Evolutionary conservation across 306 rosid genomes (phyloP), one percentile per base, ranked within the genome.

Genomic region (Acacia acuminata): DNA sequence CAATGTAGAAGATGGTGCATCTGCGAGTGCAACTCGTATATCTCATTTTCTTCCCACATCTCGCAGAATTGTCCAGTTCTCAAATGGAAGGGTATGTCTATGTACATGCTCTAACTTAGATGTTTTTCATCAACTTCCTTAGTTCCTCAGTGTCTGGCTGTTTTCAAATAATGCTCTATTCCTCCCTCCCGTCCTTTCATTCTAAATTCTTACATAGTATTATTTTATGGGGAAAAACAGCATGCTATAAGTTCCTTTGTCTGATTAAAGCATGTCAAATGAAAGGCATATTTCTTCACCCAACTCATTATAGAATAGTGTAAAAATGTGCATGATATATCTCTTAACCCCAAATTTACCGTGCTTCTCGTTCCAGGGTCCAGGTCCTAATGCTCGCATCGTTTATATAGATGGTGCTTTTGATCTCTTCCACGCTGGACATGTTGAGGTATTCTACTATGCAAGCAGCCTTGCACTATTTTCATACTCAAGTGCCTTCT

Each of bases 381-480:
- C 98, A 84, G 97, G 95, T 81, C 99, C 98, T 61, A 90, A 90
- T 94, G 94, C 99, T 53, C 93, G 89, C 78, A 85, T 96, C 78
- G 99, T 96, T 78, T 96, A 96, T 87, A 94, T 96, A 73, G 99
- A 92, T 82, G 99, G 99, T 25, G 99, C 99, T 74, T 96, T 96
- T 91, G 99, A 96, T 88, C 98, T 96, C 79, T 96, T 96, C 80
- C 99, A 96, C 64, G 98, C 99, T 0, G 99, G 99, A 64, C 99
- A 96, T 38, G 98, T 96, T 48, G 99, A 96, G 99, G 68, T 63
- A 27, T 12, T 7, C 20, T 63, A 4, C 68, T 13, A 25, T 63
- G 19, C 38, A 4, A 11, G 68, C 68, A 63, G 8, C 5, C 68
- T 63, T 63, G 68, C 68, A 25, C 19, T 61, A 61, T 27, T 63